Conservation (phyloP, 176 grass and related monocot genomes). For the Cocos nucifera region DNA sequence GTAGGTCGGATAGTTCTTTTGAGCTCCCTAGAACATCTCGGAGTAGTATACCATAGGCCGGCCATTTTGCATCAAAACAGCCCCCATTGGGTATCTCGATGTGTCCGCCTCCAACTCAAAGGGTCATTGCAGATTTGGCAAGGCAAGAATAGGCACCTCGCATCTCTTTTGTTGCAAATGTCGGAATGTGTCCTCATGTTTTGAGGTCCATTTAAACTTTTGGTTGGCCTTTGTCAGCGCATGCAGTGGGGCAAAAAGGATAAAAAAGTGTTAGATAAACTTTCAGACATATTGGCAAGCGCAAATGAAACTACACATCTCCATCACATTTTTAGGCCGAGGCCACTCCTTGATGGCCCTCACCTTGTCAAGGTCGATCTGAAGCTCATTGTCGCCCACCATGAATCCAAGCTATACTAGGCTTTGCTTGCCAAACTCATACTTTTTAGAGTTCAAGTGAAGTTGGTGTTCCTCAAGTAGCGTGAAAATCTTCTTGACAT, state of each 20-base stretch:
- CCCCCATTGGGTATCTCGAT: neutral
- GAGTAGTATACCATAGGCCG: neutral
- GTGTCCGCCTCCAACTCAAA: neutral
- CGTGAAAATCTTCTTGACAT: conserved; percentile 1
- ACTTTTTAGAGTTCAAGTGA: neutral
- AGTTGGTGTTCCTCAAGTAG: neutral
- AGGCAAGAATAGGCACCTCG: neutral
- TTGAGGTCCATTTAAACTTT: neutral
- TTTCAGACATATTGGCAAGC: neutral
- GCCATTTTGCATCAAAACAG: neutral
- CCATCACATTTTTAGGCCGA: neutral
- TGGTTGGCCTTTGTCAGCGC: conserved; percentile 11
- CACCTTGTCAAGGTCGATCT: neutral
- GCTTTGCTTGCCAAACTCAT: neutral
- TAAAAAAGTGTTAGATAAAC: conserved; percentile 2
- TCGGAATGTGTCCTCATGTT: conserved; percentile 1
- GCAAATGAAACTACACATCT: neutral
- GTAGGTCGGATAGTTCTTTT: neutral
- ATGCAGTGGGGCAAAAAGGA: neutral
- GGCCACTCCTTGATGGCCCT: neutral
- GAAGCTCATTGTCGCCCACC: neutral
- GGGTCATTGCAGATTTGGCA: neutral
- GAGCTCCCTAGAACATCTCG: neutral
- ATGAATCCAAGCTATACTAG: neutral
- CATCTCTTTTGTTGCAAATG: conserved; percentile 5